Conservation (phyloP, 768 basidiomycete genomes). For the Thelephora ganbajun region DNA sequence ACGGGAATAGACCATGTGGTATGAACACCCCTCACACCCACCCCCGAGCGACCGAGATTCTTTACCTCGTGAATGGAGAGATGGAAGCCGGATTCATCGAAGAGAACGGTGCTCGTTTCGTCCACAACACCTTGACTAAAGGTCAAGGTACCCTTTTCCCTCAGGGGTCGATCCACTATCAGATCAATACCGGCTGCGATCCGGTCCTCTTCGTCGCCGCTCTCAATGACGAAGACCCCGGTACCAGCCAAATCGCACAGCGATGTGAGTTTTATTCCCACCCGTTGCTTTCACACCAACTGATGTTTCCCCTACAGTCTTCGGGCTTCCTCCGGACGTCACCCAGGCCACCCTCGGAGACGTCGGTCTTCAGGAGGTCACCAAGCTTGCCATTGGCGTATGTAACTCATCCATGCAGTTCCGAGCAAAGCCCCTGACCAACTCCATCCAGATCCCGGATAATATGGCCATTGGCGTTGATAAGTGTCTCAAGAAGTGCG, state of each 20-base stretch:
- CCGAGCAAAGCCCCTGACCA: not conserved
- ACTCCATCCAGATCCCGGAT: conserved; percentile 14
- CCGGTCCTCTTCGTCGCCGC: conserved; percentile 16
- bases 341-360: conserved; percentile 16
- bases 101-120: conserved; percentile 18
- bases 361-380: conserved; percentile 16
- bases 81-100: conserved; percentile 13
- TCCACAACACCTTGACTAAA: conserved; percentile 13
- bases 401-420: not conserved
- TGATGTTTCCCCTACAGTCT: conserved; percentile 5
- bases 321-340: conserved; percentile 17
- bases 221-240: conserved; percentile 17
- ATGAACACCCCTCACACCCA: conserved; percentile 24
- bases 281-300: not conserved
- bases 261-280: conserved; percentile 10
- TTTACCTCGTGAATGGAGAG: conserved; percentile 17
- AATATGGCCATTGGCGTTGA: conserved; percentile 17
- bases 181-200: conserved; percentile 16
- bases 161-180: conserved; percentile 17
- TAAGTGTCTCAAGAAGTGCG: conserved; percentile 15
- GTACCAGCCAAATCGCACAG: conserved; percentile 13
- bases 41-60: conserved; percentile 21
- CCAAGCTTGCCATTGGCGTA: conserved; percentile 12
- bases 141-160: conserved; percentile 15
- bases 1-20: conserved; percentile 12